Base-by-base conservation (phyloP, 352 stramenopile species). In the Pythium pyrilobum region DNA sequence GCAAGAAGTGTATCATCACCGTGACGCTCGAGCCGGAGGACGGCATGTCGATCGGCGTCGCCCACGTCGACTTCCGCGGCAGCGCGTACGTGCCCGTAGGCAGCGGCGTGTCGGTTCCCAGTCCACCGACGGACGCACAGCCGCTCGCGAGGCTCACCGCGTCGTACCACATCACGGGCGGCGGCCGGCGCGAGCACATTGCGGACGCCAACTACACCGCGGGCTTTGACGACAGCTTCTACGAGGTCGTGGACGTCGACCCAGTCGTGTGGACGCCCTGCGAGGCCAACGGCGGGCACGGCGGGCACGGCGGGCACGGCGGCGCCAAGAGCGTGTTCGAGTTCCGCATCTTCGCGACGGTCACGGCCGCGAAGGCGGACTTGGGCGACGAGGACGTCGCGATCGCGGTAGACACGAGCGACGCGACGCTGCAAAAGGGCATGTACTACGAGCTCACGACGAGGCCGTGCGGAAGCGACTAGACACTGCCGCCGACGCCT, bases 21-120 rank as follows among this genome's bases (percentile, higher is more conserved):
- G 58, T 73, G 45, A 52, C 49, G 27, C 34, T 73, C 16, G 55
- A 61, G 11, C 52, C 59, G 12, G 39, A 70, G 32, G 37, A 46
- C 29, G 66, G 56, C 49, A 73, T 73, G 66, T 68, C 66, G 10
- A 65, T 73, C 33, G 57, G 66, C 13, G 59, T 74, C 31, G 39
- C 52, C 20, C 59, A 68, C 54, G 64, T 74, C 6, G 66, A 74
- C 36, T 72, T 71, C 24, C 62, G 66, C 4, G 62, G 66, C 39
- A 59, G 46, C 39, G 62, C 62, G 16, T 63, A 60, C 45, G 62
- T 71, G 3, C 66, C 66, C 0, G 42, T 37, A 3, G 28, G n/a
- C 7, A 41, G n/a, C n/a, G n/a, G n/a, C 28, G 16, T 21, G n/a
- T 9, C 11, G 43, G 11, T 11, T 31, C 12, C 10, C 24, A 47